phyloP scores from a whole-genome alignment of 345 rosid species.

The Euphorbia peplus region DNA sequence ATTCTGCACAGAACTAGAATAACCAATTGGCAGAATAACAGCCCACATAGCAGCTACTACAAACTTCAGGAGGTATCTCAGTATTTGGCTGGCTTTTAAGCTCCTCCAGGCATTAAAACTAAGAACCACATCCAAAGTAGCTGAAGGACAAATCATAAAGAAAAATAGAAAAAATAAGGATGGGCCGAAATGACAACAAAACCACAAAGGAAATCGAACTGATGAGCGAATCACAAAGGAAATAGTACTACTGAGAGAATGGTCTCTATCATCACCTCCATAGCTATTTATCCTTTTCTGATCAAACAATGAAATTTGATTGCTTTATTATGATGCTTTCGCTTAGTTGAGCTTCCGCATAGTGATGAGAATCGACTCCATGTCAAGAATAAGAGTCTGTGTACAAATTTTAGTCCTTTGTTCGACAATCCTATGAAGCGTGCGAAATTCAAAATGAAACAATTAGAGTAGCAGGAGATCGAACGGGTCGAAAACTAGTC shows the following conservation, averaged over 20 bases:
- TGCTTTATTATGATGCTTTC: neutral
- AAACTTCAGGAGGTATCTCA: constrained; percentile 77
- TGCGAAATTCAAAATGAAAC: no score
- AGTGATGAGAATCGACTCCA: no score
- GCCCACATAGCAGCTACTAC: constrained; percentile 82
- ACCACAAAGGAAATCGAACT: neutral
- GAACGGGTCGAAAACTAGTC: no score
- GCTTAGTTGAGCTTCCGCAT: neutral
- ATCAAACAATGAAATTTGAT: neutral
- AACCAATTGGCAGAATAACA: constrained; percentile 70
- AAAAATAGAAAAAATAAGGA: constrained; percentile 11
- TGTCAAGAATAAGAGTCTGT: no score
- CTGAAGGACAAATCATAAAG: constrained; percentile 37
- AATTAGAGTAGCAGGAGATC: no score
- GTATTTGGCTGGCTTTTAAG: constrained; percentile 68
- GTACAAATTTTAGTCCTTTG: no score
- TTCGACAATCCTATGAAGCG: no score
- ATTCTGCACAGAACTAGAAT: constrained; percentile 66
- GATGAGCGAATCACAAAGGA: neutral
- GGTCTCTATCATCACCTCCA: neutral
- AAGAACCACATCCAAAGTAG: constrained; percentile 73
- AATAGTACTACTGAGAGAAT: neutral
- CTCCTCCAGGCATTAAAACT: constrained; percentile 83
- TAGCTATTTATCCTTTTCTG: neutral
- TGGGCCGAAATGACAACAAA: neutral